Conservation (phyloP, 768 basidiomycete genomes). For the Rhizopogon sp. region DNA sequence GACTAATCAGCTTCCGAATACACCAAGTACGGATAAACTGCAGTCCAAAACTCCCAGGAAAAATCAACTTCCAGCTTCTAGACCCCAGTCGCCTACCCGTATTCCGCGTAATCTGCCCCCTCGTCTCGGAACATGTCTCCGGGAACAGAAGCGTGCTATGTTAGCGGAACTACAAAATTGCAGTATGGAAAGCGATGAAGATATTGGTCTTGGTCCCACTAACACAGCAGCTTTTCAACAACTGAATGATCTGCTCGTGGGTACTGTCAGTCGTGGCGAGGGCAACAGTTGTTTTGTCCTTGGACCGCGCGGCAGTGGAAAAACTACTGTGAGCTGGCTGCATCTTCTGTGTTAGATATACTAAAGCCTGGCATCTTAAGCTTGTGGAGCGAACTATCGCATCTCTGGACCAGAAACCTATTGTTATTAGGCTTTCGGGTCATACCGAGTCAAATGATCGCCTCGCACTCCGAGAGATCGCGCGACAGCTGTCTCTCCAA, state of each 20-base stretch:
- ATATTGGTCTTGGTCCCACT: slow-evolving; percentile 31
- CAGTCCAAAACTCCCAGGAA: slow-evolving; percentile 12
- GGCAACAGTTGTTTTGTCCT: slow-evolving; percentile 91
- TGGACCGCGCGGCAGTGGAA: slow-evolving; percentile 84
- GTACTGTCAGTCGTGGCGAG: slow-evolving; percentile 76
- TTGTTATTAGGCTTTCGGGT: slow-evolving; percentile 80
- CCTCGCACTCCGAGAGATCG: slow-evolving; percentile 89
- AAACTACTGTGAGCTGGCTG: slow-evolving; percentile 57
- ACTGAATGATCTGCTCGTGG: slow-evolving; percentile 58
- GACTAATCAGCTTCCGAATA: slow-evolving; percentile 9
- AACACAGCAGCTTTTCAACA: slow-evolving; percentile 53
- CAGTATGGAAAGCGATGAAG: slow-evolving; percentile 19
- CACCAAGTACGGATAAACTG: slow-evolving; percentile 10
- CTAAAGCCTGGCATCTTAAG: slow-evolving; percentile 29
- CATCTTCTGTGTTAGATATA: neutral
- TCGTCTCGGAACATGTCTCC: slow-evolving; percentile 41
- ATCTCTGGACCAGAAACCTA: slow-evolving; percentile 43
- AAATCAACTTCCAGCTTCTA: slow-evolving; percentile 1
- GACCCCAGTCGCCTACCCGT: slow-evolving; percentile 13
- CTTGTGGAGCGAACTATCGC: slow-evolving; percentile 55
- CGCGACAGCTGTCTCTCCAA: slow-evolving; percentile 74
- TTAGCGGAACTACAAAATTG: slow-evolving; percentile 39
- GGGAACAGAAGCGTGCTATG: slow-evolving; percentile 54
- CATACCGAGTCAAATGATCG: slow-evolving; percentile 83
- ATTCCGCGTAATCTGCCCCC: slow-evolving; percentile 29